Base-by-base conservation (phyloP, 331 rosid genomes). In the Pyracantha coccinea region DNA sequence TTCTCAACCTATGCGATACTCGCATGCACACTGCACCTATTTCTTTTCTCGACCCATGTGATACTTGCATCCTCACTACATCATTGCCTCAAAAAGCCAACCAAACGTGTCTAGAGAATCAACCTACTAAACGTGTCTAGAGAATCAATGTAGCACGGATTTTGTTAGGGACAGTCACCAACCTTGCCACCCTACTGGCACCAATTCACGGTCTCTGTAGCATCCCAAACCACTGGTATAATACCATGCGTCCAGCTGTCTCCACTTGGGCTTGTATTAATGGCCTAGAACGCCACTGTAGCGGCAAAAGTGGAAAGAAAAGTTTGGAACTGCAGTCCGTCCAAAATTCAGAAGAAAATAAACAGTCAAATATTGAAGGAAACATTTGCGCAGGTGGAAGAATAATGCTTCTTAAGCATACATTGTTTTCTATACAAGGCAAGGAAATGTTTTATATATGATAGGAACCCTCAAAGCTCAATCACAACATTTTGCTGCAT, bases 401-500 rank as follows among this genome's bases (percentile, higher is more conserved):
- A 45, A 69, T 62, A 19, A 53, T 71, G 78, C 68, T 72, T 76
- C 74, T 76, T 68, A 53, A 76, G 74, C 79, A 61, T 60, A 75
- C 53, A 47, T 44, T 29, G 33, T 35, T 66, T 23, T 79, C 78
- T 83, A 53, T 73, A 83, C 84, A 79, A 8, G 55, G 62, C 58
- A 47, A 73, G 31, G 45, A 23, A 53, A 66, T 50, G 20, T 50
- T 50, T 6, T 50, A 50, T 50, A 50, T 50, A 50, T 17, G 54
- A 47, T 7, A 6, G 21, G 20, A 50, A 19, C 21, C 47, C 66
- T 54, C 77, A 38, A 10, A 38, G 45, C 45, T 38, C 45, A 63
- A 66, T 60, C 79, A 35, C 79, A 74, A 66, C 86, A 85, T 82
- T 77, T 78, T 82, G 85, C 72, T 81, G 72, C 73, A 45, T 77